phyloP scores from a whole-genome alignment of 495 filamentous ascomycete genomes.

The Daldinia loculata region DNA sequence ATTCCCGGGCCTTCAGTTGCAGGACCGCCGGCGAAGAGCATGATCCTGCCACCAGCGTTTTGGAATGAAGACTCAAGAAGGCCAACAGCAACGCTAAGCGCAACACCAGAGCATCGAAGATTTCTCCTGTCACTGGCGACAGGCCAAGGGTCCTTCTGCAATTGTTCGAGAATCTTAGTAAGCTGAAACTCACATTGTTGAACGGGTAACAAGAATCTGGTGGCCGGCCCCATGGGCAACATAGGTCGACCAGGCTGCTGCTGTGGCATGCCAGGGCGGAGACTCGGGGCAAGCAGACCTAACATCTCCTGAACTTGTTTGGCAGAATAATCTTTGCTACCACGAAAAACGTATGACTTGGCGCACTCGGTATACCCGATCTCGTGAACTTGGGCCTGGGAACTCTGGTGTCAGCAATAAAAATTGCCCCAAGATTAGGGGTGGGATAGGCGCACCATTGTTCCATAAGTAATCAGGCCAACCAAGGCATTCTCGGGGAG shows the following conservation, averaged over 20 bases:
- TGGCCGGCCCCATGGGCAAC: conserved; percentile 78
- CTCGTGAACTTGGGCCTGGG: conserved; percentile 92
- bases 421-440: background rate
- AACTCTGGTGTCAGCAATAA: conserved; percentile 47
- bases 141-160: conserved; percentile 98
- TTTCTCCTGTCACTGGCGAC: conserved; percentile 93
- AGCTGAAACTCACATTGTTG: conserved; percentile 98
- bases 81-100: conserved; percentile 92
- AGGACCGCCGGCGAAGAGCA: conserved; percentile 96
- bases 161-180: conserved; percentile 93
- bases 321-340: conserved; percentile 94
- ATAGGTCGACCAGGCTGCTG: conserved; percentile 74
- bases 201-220: conserved; percentile 92
- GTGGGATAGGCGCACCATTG: conserved; percentile 73
- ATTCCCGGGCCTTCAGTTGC: conserved; percentile 96
- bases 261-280: conserved; percentile 81
- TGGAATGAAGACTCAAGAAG: conserved; percentile 94
- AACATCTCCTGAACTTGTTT: conserved; percentile 99
- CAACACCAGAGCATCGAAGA: conserved; percentile 94
- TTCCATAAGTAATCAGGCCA: conserved; percentile 94
- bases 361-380: conserved; percentile 97
- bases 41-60: conserved; percentile 92
- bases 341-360: conserved; percentile 99
- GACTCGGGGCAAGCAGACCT: conserved; percentile 71
- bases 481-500: conserved; percentile 93